Base-by-base conservation (phyloP, 2,329 filamentous ascomycete genomes). In the Sporothrix euskadiensis region DNA sequence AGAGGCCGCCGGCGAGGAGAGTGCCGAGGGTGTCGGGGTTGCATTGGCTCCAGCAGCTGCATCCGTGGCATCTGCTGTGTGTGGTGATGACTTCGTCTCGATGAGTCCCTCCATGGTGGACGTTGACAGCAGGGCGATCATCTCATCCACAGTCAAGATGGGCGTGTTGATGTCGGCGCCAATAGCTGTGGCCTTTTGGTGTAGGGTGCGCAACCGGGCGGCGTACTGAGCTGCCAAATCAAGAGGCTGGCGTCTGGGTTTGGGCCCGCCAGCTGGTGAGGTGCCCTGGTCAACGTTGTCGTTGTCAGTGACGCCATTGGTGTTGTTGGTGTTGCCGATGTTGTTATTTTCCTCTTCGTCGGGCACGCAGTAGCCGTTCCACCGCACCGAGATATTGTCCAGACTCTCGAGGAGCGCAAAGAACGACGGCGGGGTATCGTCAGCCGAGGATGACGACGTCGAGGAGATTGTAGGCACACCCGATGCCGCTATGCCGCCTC, bases 371-470 rank as follows among this genome's bases (percentile, higher is more conserved):
- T 71, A 71, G 2, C 69, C 69, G 12, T 71, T 71, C 69, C 69
- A 71, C 16, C 69, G 69, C 26, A 57, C 69, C 26, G 69, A 71
- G 6, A 71, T 71, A 30, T 71, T 71, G 57, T 71, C 69, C 16
- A 71, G 69, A 16, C 41, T 71, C 30, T 71, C 69, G 35, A 71
- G 69, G 9, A 71, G 69, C 1, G 69, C 69, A 26, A 71, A 71
- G 41, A 71, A 71, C 8, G 22, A 44, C 2, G 69, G 69, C 14
- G 69, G 75, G 16, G 74, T 76, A 56, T 81, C 79, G 73, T 82
- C 80, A 49, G 22, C 82, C 79, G 16, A 80, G 80, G 22, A 81
- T 78, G 78, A 74, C 54, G 16, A 73, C 39, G 66, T 75, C 73
- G 44, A 74, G 26, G 49, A 44, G 41, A 35, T 44, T 69, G 35